A percentile compares a stretch with the other conserved stretches of the same genome.
phyloP scores from a whole-genome alignment of 192 early-diverging fungal species.

The Funneliformis mosseae region DNA sequence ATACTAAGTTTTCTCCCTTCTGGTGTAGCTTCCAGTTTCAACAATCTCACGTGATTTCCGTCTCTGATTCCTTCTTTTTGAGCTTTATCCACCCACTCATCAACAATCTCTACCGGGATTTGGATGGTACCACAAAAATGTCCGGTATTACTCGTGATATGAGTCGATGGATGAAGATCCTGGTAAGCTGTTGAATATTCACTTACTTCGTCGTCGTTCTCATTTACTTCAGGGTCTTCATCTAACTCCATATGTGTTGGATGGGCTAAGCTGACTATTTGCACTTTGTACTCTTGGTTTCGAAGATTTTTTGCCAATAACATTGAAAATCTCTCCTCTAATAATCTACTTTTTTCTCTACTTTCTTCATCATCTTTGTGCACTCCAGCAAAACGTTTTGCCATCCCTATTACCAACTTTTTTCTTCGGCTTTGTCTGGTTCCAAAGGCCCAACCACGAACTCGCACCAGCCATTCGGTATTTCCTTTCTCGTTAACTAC shows the following conservation, averaged over 20 bases:
- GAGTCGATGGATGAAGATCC: neutral
- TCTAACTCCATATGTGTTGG: constrained; percentile 42
- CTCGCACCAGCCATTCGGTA: neutral
- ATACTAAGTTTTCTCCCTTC: constrained; percentile 41
- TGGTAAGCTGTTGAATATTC: constrained; percentile 21
- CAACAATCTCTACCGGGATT: constrained; percentile 35
- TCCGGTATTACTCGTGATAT: constrained; percentile 38
- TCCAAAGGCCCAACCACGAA: constrained; percentile 49
- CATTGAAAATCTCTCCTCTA: constrained; percentile 48
- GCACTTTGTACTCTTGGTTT: constrained; percentile 49
- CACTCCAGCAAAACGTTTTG: constrained; percentile 43
- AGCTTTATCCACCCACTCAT: constrained; percentile 40
- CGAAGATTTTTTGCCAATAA: constrained; percentile 56
- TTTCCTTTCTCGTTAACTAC: constrained; percentile 1
- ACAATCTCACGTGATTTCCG: constrained; percentile 26
- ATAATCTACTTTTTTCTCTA: constrained; percentile 37
- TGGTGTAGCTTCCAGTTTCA: constrained; percentile 31
- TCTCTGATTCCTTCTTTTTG: constrained; percentile 28
- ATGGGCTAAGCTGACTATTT: constrained; percentile 50
- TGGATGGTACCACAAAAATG: constrained; percentile 46
- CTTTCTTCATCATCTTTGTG: constrained; percentile 43
- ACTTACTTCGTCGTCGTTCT: constrained; percentile 37
- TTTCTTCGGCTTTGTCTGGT: constrained; percentile 44
- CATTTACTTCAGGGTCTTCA: constrained; percentile 33
- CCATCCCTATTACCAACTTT: constrained; percentile 29